These are phyloP conservation scores for Ricinus communis DNA, from an alignment of 345 rosid species.

Conservation along the genomic window DNA sequence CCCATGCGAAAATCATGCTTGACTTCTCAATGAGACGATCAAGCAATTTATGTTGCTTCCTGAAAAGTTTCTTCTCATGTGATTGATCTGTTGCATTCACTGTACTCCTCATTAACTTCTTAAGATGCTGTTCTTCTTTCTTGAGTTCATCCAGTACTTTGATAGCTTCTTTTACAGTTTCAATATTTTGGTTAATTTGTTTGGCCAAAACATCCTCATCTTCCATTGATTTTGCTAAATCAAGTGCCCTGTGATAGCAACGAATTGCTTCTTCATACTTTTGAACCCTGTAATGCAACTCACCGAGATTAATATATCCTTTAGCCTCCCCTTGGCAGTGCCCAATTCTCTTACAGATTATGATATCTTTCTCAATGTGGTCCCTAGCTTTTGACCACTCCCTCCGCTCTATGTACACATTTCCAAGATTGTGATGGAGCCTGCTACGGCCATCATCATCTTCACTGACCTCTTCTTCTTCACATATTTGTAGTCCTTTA, in stretches of 20 bases:
- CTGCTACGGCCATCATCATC: conserved; percentile 77
- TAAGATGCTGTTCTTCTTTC: conserved; percentile 77
- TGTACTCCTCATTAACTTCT: conserved; percentile 64
- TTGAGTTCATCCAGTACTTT: conserved; percentile 68
- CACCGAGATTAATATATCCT: conserved; percentile 93
- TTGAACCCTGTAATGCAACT: conserved; percentile 67
- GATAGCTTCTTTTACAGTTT: conserved; percentile 57
- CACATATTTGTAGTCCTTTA: conserved; percentile 73
- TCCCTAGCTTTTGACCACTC: conserved; percentile 70
- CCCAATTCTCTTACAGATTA: conserved; percentile 66
- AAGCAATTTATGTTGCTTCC: conserved; percentile 59
- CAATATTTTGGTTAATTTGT: conserved; percentile 62
- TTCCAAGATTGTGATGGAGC: conserved; percentile 92
- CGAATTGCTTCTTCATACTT: conserved; percentile 68
- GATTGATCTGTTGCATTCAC: conserved; percentile 56
- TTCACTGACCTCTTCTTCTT: conserved; percentile 81
- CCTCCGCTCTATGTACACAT: conserved; percentile 64
- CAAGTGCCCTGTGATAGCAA: conserved; percentile 76
- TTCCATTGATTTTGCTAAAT: conserved; percentile 84
- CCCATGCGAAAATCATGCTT: conserved; percentile 66
- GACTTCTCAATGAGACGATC: conserved; percentile 83
- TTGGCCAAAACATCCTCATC: conserved; percentile 75
- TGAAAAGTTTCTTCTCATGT: conserved; percentile 64
- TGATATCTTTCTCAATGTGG: conserved; percentile 77
- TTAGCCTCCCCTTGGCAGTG: conserved; percentile 93